Percentiles rank a stretch among this genome's conserved stretches.
Conservation (phyloP, 1,284 basidiomycete genomes). For the Xanthoconium separans region DNA sequence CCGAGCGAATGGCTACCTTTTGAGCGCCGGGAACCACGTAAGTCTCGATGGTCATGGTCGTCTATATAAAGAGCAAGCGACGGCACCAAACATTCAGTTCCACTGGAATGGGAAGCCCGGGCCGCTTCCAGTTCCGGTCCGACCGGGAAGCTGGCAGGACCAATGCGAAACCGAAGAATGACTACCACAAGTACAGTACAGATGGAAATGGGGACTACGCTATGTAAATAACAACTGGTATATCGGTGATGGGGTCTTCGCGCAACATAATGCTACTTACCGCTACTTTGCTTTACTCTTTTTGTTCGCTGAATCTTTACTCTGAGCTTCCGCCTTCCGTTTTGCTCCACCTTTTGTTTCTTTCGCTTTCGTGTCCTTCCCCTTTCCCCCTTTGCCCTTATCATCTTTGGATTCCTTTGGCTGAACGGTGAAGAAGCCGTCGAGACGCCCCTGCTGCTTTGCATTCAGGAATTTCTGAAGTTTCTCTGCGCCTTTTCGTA, state of each 20-base stretch:
- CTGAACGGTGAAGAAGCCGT: constrained; percentile 89
- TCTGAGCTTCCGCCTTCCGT: constrained; percentile 52
- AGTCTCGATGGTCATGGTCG: constrained; percentile 27
- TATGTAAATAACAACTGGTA: background rate
- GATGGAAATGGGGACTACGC: constrained; percentile 11
- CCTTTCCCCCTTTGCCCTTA: constrained; percentile 38
- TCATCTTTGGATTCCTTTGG: constrained; percentile 48
- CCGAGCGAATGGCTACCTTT: constrained; percentile 27
- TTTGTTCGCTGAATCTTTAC: constrained; percentile 26
- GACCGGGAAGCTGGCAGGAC: no score
- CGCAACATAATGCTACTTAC: no score
- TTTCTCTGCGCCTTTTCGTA: constrained; percentile 94
- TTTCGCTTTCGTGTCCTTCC: constrained; percentile 29
- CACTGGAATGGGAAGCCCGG: no score
- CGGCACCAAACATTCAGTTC: no score
- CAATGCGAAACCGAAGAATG: no score
- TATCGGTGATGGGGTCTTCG: no score
- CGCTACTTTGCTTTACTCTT: constrained; percentile 35
- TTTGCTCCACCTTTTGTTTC: constrained; percentile 49
- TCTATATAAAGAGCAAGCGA: no score
- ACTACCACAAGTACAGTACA: constrained; percentile 12
- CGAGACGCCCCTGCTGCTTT: constrained; percentile 95
- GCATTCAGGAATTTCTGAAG: constrained; percentile 83
- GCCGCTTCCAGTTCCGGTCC: no score
- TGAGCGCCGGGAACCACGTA: background rate